Conservation (phyloP, 805 yeast genomes). For the Saturnispora galanensis region DNA sequence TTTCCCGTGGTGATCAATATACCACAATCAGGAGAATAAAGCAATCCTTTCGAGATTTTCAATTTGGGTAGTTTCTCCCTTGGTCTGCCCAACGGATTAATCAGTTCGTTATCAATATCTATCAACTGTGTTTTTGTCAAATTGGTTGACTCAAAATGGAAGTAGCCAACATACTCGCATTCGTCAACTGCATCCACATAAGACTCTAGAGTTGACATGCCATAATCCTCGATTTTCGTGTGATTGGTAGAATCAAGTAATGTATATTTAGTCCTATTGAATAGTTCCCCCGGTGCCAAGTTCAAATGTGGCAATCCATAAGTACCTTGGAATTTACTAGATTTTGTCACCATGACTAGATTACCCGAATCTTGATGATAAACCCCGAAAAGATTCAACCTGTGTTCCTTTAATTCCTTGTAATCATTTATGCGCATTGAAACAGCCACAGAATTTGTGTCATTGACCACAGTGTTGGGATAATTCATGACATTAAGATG, state of each 20-base stretch:
- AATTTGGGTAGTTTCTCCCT: constrained; percentile 48
- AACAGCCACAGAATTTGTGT: constrained; percentile 12
- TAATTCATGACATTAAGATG: constrained; percentile 11
- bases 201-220: constrained; percentile 28
- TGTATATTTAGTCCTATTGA: constrained; percentile 35
- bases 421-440: not conserved
- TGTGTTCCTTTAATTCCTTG: constrained; percentile 26
- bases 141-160: constrained; percentile 59
- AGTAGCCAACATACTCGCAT: constrained; percentile 65
- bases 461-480: not conserved
- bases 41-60: constrained; percentile 41
- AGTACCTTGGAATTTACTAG: constrained; percentile 57
- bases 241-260: constrained; percentile 35
- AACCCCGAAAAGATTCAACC: constrained; percentile 45
- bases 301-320: constrained; percentile 52
- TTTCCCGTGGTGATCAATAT: constrained; percentile 33
- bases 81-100: constrained; percentile 73
- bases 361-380: constrained; percentile 62
- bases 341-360: constrained; percentile 43
- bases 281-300: constrained; percentile 30
- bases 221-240: constrained; percentile 31
- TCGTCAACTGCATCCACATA: constrained; percentile 26
- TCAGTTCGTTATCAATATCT: constrained; percentile 62
- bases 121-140: constrained; percentile 42
- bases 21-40: constrained; percentile 90